These are phyloP conservation scores for Psidium guajava DNA, from an alignment of 345 rosid genomes.

Conservation along the genomic window DNA sequence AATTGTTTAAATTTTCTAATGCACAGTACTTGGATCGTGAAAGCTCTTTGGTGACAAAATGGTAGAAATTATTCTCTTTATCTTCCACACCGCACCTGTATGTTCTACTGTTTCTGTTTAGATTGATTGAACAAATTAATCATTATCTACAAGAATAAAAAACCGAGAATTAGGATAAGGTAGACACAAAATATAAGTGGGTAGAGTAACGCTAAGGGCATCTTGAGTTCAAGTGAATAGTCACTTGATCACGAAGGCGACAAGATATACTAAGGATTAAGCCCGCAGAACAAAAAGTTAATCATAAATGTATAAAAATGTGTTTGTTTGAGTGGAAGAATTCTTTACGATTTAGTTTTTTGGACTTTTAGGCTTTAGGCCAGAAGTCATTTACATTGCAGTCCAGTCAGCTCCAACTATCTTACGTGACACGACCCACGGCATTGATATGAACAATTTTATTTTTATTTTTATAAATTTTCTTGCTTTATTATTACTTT, in stretches of 20 bases:
- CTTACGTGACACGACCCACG: too few relatives aligned
- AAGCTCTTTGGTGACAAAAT: not conserved
- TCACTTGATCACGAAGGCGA: not conserved
- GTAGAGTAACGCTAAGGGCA: not conserved
- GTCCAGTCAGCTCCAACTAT: too few relatives aligned
- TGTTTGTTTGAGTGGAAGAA: too few relatives aligned
- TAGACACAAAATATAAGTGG: not conserved
- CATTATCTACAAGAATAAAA: not conserved
- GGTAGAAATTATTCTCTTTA: not conserved
- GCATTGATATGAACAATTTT: too few relatives aligned
- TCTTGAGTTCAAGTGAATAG: not conserved
- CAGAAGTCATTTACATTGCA: too few relatives aligned
- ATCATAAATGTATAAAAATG: too few relatives aligned
- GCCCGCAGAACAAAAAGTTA: too few relatives aligned
- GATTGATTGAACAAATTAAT: not conserved
- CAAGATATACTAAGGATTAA: not conserved
- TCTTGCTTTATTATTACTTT: too few relatives aligned
- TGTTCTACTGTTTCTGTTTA: not conserved
- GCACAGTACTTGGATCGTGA: not conserved
- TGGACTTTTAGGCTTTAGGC: too few relatives aligned
- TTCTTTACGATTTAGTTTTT: too few relatives aligned
- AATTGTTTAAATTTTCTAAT: not conserved
- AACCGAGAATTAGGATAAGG: not conserved
- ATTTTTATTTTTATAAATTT: too few relatives aligned
- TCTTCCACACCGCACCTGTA: not conserved